phyloP scores from a whole-genome alignment of 441 rosid species.

The Croton laevigatus region DNA sequence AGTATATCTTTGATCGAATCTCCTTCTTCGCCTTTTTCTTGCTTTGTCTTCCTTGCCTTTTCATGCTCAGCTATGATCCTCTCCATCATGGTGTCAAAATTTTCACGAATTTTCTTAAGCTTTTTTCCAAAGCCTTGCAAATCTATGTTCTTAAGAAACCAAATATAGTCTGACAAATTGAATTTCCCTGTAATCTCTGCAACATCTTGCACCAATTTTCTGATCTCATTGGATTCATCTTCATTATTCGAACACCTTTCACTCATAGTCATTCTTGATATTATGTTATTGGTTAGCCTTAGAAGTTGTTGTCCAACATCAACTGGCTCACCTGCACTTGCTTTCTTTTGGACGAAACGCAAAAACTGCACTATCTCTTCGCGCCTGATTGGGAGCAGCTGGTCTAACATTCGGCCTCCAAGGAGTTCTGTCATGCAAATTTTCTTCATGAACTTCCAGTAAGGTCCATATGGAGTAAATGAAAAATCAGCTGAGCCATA shows the following conservation, averaged over 20 bases:
- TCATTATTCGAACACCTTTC: slow-evolving; percentile 31
- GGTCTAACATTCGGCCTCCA: slow-evolving; percentile 32
- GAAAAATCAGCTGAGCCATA: slow-evolving; percentile 45
- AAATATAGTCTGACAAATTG: slow-evolving; percentile 39
- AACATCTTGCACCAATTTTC: slow-evolving; percentile 33
- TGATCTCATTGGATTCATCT: slow-evolving; percentile 36
- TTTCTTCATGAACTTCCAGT: slow-evolving; percentile 63
- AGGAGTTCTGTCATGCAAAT: slow-evolving; percentile 45
- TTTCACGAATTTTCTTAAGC: slow-evolving; percentile 32
- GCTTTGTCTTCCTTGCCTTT: slow-evolving; percentile 25
- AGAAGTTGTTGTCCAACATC: slow-evolving; percentile 39
- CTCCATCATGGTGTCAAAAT: slow-evolving; percentile 40
- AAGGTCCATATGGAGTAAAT: slow-evolving; percentile 46
- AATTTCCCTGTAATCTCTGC: slow-evolving; percentile 41
- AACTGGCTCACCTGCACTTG: slow-evolving; percentile 24
- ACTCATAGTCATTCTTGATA: slow-evolving; percentile 44
- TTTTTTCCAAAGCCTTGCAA: slow-evolving; percentile 42
- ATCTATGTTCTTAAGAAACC: slow-evolving; percentile 49
- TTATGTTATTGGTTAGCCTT: slow-evolving; percentile 33
- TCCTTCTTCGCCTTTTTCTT: slow-evolving; percentile 14
- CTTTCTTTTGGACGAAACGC: slow-evolving; percentile 23
- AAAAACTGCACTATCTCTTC: too few relatives aligned
- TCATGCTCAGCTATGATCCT: slow-evolving; percentile 41
- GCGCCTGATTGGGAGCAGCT: too few relatives aligned
- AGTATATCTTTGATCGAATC: slow-evolving; percentile 38